A percentile compares a stretch with the other conserved stretches of the same genome.
These are phyloP conservation scores for Cutaneotrichosporon sp. DNA, from an alignment of 1,284 basidiomycete species.

Conservation along the genomic window DNA sequence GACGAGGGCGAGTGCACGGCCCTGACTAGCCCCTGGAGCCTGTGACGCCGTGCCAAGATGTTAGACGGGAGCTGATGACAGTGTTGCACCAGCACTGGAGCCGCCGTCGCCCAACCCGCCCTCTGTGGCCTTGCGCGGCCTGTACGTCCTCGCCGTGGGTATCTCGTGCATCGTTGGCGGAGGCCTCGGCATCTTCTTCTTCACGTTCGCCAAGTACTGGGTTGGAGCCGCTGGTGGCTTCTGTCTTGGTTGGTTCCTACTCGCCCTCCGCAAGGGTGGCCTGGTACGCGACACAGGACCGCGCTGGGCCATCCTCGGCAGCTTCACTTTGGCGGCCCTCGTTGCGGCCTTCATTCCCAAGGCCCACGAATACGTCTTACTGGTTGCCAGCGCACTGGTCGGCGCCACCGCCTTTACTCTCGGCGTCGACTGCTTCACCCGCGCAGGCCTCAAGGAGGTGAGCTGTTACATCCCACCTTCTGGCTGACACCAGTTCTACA, in stretches of 20 bases:
- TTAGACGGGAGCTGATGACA: slow-evolving; percentile 22
- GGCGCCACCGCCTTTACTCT: slow-evolving; percentile 91
- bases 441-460: slow-evolving; percentile 80
- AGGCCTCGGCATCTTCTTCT: slow-evolving; percentile 78
- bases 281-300: slow-evolving; percentile 70
- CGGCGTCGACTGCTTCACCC: slow-evolving; percentile 89
- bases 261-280: slow-evolving; percentile 78
- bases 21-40: background rate
- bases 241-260: slow-evolving; percentile 78
- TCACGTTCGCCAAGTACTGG: slow-evolving; percentile 78
- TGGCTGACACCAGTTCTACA: slow-evolving; percentile 69
- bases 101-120: slow-evolving; percentile 75
- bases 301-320: slow-evolving; percentile 84
- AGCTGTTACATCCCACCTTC: slow-evolving; percentile 12
- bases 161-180: slow-evolving; percentile 81
- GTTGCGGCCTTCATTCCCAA: slow-evolving; percentile 65
- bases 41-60: background rate
- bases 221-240: slow-evolving; percentile 89
- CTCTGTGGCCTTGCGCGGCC: slow-evolving; percentile 70
- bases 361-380: slow-evolving; percentile 74
- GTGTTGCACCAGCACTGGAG: slow-evolving; percentile 43
- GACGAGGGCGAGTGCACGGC: slow-evolving; percentile 3
- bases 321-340: slow-evolving; percentile 59
- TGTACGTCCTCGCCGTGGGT: slow-evolving; percentile 79
- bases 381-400: slow-evolving; percentile 70